These are phyloP conservation scores for Plasmopara viticola DNA, from an alignment of 352 stramenopile species.

Conservation along the genomic window DNA sequence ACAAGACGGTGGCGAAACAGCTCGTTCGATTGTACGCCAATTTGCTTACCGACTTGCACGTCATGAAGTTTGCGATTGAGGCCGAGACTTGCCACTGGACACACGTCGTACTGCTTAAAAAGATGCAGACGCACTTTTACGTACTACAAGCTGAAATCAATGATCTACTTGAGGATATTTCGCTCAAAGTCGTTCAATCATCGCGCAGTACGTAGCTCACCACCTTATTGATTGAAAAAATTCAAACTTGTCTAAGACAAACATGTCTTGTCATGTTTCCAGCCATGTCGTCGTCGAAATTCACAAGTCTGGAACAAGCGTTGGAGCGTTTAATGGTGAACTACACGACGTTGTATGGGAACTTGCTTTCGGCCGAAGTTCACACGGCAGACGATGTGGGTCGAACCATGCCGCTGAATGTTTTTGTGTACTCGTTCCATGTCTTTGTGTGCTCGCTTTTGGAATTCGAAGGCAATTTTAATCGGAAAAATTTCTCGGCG, in stretches of 20 bases:
- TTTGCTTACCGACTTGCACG: conserved; percentile 49
- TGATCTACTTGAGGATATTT: conserved; percentile 65
- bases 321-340: conserved; percentile 51
- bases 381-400: conserved; percentile 44
- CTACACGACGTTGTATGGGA: conserved; percentile 49
- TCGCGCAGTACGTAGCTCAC: conserved; percentile 16
- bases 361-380: conserved; percentile 36
- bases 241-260: conserved; percentile 3
- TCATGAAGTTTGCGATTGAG: conserved; percentile 73
- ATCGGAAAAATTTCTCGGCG: conserved; percentile 61
- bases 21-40: conserved; percentile 56
- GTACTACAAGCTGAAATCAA: conserved; percentile 58
- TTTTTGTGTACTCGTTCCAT: conserved; percentile 80
- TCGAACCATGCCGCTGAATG: conserved; percentile 65
- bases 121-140: conserved; percentile 63
- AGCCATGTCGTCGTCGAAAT: conserved; percentile 41
- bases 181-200: conserved; percentile 25
- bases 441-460: conserved; percentile 55
- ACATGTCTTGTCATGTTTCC: not conserved
- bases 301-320: conserved; percentile 42
- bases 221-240: not conserved
- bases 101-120: conserved; percentile 52
- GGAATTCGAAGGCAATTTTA: conserved; percentile 63
- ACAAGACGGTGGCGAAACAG: conserved; percentile 65
- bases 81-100: conserved; percentile 55